Evolutionary conservation across 2,329 filamentous ascomycete genomes (phyloP).

Genomic region (Cladophialophora exuberans): DNA sequence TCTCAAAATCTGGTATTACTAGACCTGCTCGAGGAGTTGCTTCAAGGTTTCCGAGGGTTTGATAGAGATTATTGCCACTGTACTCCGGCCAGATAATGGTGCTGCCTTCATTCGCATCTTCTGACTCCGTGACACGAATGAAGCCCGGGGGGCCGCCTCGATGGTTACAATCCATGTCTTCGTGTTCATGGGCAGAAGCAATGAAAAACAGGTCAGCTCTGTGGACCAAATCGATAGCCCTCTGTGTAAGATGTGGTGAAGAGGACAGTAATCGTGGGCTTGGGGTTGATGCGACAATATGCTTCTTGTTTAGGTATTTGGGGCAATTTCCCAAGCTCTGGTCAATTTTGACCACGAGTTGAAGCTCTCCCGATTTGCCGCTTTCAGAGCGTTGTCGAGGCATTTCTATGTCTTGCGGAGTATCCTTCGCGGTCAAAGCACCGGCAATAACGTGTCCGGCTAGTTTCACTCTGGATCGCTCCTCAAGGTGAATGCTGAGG

Average conservation of each 20-base stretch:
- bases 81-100: conserved; percentile 79
- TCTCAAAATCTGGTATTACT: conserved; percentile 73
- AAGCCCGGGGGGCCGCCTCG: conserved; percentile 77
- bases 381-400: conserved; percentile 2
- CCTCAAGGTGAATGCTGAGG: conserved; percentile 66
- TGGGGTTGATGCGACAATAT: conserved; percentile 59
- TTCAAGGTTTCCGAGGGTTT: conserved; percentile 77
- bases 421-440: conserved; percentile 48
- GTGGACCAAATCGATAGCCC: conserved; percentile 62
- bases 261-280: conserved; percentile 56
- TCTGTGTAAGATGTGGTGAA: conserved; percentile 52
- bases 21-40: conserved; percentile 69
- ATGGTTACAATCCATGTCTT: conserved; percentile 82
- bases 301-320: conserved; percentile 81
- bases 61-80: conserved; percentile 81
- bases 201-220: conserved; percentile 79
- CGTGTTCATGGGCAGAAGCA: conserved; percentile 63
- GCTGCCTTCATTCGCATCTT: conserved; percentile 52
- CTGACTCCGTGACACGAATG: conserved; percentile 61
- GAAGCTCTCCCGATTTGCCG: conserved; percentile 45
- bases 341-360: conserved; percentile 69
- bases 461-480: conserved; percentile 73
- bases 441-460: conserved; percentile 71
- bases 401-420: conserved; percentile 33
- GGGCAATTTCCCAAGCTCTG: conserved; percentile 63